Conservation (phyloP, 129 eudicot genomes). For the Artemisia annua region DNA sequence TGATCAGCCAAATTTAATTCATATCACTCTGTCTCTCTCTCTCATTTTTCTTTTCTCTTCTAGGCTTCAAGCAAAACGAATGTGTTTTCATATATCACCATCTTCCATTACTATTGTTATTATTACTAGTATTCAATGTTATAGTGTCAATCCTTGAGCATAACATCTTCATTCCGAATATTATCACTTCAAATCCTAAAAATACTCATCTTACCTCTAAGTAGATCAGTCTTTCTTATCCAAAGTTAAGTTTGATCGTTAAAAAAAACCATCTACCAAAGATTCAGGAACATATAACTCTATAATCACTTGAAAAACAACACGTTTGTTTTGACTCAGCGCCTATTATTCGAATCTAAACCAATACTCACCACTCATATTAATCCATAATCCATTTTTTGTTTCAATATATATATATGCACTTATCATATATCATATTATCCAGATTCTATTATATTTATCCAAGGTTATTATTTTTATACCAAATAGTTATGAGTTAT, state of each 20-base stretch:
- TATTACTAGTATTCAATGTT: constrained; percentile 5
- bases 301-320: constrained; percentile 35
- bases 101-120: constrained; percentile 5
- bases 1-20: constrained; percentile 30
- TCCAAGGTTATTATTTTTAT: neutral
- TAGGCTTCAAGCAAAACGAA: constrained; percentile 34
- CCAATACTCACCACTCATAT: constrained; percentile 33
- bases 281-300: constrained; percentile 31
- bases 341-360: constrained; percentile 37
- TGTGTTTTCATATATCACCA: constrained; percentile 24
- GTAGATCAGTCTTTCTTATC: constrained; percentile 13
- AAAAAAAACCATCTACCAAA: constrained; percentile 28
- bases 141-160: constrained; percentile 7
- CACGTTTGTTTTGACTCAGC: constrained; percentile 45
- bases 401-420: constrained; percentile 7
- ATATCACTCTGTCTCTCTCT: constrained; percentile 27
- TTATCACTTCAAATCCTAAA: constrained; percentile 29
- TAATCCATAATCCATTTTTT: constrained; percentile 27
- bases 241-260: neutral
- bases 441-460: constrained; percentile 8
- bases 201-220: constrained; percentile 2
- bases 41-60: neutral
- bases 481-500: constrained; percentile 4
- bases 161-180: constrained; percentile 32
- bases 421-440: neutral